These are phyloP conservation scores for Geotrichum reessii DNA, from an alignment of 1,139 yeast species.

Conservation along the genomic window DNA sequence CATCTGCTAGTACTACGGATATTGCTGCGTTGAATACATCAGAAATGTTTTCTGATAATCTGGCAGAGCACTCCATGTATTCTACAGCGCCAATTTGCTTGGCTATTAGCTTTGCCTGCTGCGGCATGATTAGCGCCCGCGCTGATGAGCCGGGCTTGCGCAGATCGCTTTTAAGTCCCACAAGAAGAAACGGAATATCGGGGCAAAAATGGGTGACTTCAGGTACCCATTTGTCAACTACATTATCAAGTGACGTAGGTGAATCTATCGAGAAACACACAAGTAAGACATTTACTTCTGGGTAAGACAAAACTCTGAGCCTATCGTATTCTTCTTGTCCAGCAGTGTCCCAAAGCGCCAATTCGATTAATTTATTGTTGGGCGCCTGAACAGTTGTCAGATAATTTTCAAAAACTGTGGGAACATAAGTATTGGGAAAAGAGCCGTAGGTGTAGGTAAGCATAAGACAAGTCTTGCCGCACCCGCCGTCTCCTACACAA, in stretches of 20 bases:
- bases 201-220: conserved; percentile 83
- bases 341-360: conserved; percentile 90
- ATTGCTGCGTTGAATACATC: conserved; percentile 53
- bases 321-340: conserved; percentile 92
- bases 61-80: conserved; percentile 79
- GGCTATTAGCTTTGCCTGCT: conserved; percentile 44
- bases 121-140: conserved; percentile 39
- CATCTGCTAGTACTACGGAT: conserved; percentile 24
- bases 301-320: conserved; percentile 74
- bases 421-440: conserved; percentile 74
- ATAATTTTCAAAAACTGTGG: conserved; percentile 84
- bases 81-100: conserved; percentile 61
- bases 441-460: conserved; percentile 72
- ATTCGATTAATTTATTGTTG: conserved; percentile 52
- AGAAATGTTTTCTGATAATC: conserved; percentile 57
- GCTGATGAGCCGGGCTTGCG: conserved; percentile 34
- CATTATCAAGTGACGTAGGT: conserved; percentile 60
- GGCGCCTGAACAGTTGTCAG: conserved; percentile 60
- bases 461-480: conserved; percentile 85
- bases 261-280: conserved; percentile 72
- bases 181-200: conserved; percentile 65
- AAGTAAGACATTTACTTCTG: conserved; percentile 69
- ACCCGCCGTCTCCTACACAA: conserved; percentile 85
- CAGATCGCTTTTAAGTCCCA: conserved; percentile 75
- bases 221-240: conserved; percentile 79